Conservation (phyloP, 2,329 filamentous ascomycete genomes). For the Penicillium sclerotiorum region DNA sequence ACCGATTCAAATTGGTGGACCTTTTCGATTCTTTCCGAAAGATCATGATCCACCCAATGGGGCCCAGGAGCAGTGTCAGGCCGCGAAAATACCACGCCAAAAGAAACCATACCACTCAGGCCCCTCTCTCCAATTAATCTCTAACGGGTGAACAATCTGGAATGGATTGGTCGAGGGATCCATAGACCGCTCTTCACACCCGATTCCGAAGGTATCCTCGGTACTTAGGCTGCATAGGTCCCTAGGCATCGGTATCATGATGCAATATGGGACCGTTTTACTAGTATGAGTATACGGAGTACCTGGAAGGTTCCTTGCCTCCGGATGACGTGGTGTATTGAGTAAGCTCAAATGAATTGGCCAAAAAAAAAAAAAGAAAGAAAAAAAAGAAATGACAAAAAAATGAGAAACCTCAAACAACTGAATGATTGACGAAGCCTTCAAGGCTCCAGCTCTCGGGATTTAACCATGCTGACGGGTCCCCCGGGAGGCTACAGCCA, state of each 20-base stretch:
- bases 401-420: background rate
- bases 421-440: too few relatives aligned
- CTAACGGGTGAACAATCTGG: background rate
- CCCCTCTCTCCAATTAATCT: conserved; percentile 3
- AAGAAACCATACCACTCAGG: background rate
- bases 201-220: background rate
- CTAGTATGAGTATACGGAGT: background rate
- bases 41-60: conserved; percentile 18
- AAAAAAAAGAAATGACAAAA: background rate
- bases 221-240: too few relatives aligned
- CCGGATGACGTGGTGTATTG: background rate
- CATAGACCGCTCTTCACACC: background rate
- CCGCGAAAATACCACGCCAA: background rate
- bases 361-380: background rate
- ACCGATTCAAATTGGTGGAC: conserved; percentile 16
- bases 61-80: conserved; percentile 8
- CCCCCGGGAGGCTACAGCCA: background rate
- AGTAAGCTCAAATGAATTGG: background rate
- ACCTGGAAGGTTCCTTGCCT: background rate
- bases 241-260: background rate
- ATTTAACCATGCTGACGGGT: background rate
- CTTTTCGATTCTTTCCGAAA: conserved; percentile 15
- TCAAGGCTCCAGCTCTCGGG: too few relatives aligned
- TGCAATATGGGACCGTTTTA: background rate
- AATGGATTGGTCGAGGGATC: background rate